Evolutionary conservation across 2,329 filamentous ascomycete species (phyloP).

Genomic region (Ilyonectria mors-panacis): DNA sequence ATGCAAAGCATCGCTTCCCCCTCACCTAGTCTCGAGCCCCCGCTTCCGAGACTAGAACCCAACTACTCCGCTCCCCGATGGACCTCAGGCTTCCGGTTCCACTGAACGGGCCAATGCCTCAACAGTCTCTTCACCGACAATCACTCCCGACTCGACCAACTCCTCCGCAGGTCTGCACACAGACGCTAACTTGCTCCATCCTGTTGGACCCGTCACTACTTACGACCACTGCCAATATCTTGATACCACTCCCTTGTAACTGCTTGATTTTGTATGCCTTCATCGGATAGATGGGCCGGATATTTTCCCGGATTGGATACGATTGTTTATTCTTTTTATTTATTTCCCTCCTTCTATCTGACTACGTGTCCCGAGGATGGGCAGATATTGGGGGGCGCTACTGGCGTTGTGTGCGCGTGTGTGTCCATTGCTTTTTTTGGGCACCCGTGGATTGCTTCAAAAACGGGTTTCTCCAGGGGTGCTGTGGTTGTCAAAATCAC

Average conservation of each 20-base stretch:
- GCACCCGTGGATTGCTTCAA: slow-evolving; percentile 24
- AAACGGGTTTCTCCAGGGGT: slow-evolving; percentile 19
- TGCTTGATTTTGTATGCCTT: slow-evolving; percentile 31
- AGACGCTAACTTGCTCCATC: slow-evolving; percentile 23
- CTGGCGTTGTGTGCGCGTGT: slow-evolving; percentile 43
- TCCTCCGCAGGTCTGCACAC: slow-evolving; percentile 5
- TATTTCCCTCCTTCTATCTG: slow-evolving; percentile 34
- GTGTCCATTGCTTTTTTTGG: slow-evolving; percentile 30
- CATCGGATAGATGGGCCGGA: slow-evolving; percentile 43
- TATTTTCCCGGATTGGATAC: slow-evolving; percentile 43
- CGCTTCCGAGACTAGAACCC: background rate
- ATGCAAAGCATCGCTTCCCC: background rate
- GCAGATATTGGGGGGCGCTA: slow-evolving; percentile 38
- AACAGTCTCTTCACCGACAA: background rate
- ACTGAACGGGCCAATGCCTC: background rate
- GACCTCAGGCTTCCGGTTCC: no score
- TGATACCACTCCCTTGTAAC: slow-evolving; percentile 47
- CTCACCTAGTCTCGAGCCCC: background rate
- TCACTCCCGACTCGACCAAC: background rate
- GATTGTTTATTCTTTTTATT: slow-evolving; percentile 24
- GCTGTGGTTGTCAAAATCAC: slow-evolving; percentile 24
- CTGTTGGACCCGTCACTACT: slow-evolving; percentile 34
- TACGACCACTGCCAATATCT: slow-evolving; percentile 36
- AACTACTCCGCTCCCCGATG: background rate
- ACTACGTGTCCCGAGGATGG: slow-evolving; percentile 32